A percentile compares a stretch with the other conserved stretches of the same genome.
phyloP scores from a whole-genome alignment of 179 eudicot species.

The Patellifolia procumbens region DNA sequence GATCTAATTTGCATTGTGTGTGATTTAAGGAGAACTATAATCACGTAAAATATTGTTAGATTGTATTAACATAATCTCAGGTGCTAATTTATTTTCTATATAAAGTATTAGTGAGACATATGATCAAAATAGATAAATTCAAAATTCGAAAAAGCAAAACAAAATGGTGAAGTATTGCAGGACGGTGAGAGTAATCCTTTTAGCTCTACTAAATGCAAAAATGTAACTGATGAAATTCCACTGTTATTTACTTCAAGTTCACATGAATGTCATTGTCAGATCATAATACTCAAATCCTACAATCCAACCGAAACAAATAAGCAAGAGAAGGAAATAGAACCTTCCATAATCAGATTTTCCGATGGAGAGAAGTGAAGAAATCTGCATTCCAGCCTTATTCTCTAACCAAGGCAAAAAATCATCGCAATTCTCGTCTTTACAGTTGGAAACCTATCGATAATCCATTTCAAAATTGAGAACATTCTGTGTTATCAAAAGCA shows the following conservation, averaged over 20 bases:
- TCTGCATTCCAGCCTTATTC: conserved; percentile 50
- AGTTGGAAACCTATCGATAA: conserved; percentile 36
- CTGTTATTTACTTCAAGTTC: background rate
- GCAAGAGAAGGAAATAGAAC: conserved; percentile 18
- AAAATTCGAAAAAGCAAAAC: too few relatives aligned
- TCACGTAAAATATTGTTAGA: too few relatives aligned
- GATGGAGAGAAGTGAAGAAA: conserved; percentile 53
- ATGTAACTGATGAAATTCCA: background rate
- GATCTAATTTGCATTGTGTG: too few relatives aligned
- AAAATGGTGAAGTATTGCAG: too few relatives aligned
- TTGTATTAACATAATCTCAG: too few relatives aligned
- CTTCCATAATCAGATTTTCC: conserved; percentile 64
- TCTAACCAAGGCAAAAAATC: conserved; percentile 76
- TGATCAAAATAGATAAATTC: too few relatives aligned
- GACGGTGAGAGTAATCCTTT: too few relatives aligned
- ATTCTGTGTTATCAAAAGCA: background rate
- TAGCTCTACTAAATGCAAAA: background rate
- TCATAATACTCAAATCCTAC: background rate
- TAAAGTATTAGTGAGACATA: too few relatives aligned
- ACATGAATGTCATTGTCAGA: background rate
- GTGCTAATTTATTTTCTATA: too few relatives aligned
- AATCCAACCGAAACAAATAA: background rate
- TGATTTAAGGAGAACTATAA: too few relatives aligned
- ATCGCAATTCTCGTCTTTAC: conserved; percentile 41
- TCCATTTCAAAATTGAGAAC: background rate